Evolutionary conservation across 306 rosid genomes (phyloP).

Genomic region (Quercus engelmannii): DNA sequence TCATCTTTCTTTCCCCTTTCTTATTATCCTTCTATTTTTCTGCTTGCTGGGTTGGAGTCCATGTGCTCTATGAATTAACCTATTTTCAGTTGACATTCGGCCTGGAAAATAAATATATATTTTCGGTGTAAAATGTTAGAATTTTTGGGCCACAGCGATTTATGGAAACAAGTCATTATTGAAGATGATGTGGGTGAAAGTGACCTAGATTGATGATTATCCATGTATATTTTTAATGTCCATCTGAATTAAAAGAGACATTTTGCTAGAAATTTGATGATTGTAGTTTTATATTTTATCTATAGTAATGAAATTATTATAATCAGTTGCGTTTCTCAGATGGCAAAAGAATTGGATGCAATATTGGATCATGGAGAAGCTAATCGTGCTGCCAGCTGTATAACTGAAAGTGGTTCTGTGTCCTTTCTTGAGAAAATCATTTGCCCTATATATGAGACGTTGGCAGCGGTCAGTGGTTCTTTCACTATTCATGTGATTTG

Average conservation of each 20-base stretch:
- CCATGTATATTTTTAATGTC: background rate
- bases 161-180: background rate
- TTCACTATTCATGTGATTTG: conserved; percentile 8
- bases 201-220: background rate
- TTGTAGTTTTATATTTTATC: background rate
- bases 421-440: conserved; percentile 71
- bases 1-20: too few relatives aligned
- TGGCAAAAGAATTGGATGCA: conserved; percentile 94
- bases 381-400: conserved; percentile 49
- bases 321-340: conserved; percentile 42
- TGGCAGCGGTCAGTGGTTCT: conserved; percentile 53
- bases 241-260: background rate
- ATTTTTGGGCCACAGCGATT: background rate
- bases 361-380: conserved; percentile 88
- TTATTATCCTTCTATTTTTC: too few relatives aligned
- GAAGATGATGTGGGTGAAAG: background rate
- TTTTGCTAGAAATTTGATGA: background rate
- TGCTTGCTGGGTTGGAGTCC: background rate
- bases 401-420: conserved; percentile 45
- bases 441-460: conserved; percentile 52
- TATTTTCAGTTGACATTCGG: background rate
- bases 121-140: too few relatives aligned
- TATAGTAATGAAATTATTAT: background rate
- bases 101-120: background rate
- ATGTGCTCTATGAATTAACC: background rate